phyloP scores from a whole-genome alignment of 805 yeast species.

The Cyberlindnera samutprakarnensis region DNA sequence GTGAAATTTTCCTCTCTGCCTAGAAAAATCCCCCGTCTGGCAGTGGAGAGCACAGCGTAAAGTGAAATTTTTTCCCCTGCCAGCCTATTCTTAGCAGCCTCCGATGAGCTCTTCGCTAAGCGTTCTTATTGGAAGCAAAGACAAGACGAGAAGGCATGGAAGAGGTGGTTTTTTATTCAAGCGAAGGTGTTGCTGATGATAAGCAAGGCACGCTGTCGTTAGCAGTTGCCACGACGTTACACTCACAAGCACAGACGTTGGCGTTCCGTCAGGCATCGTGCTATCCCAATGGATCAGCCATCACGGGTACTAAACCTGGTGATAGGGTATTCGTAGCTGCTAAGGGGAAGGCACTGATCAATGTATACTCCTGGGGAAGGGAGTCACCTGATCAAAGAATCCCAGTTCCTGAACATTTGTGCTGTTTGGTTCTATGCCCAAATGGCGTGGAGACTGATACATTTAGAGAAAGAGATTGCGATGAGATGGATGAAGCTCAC shows the following conservation, averaged over 20 bases:
- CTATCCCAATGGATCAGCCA: constrained; percentile 39
- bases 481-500: constrained; percentile 13
- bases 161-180: constrained; percentile 40
- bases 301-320: constrained; percentile 34
- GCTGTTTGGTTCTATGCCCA: constrained; percentile 42
- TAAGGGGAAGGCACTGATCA: constrained; percentile 63
- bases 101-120: background rate
- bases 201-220: constrained; percentile 36
- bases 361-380: constrained; percentile 64
- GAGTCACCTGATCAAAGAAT: constrained; percentile 70
- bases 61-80: no score
- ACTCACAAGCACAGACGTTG: constrained; percentile 34
- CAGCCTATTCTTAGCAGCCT: no score
- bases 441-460: constrained; percentile 17
- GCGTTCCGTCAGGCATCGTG: constrained; percentile 42
- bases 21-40: no score
- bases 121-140: background rate
- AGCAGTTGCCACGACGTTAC: constrained; percentile 34
- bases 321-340: constrained; percentile 50
- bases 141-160: constrained; percentile 32
- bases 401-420: constrained; percentile 75
- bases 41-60: no score
- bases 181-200: constrained; percentile 36
- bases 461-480: constrained; percentile 20
- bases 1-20: no score